These are phyloP conservation scores for Candida oleophila DNA, from an alignment of 805 yeast genomes.

Conservation along the genomic window DNA sequence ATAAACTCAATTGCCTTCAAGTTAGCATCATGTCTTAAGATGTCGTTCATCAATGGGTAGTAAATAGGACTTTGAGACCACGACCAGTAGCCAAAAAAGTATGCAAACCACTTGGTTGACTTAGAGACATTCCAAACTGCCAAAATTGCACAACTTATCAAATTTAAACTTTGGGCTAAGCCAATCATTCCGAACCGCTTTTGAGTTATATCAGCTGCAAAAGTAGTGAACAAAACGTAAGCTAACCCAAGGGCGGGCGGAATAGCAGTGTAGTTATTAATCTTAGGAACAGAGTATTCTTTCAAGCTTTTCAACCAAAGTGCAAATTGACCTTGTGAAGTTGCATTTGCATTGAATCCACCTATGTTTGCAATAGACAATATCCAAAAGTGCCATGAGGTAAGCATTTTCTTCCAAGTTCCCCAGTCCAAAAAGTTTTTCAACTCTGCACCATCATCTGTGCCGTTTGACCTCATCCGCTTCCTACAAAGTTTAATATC, in stretches of 20 bases:
- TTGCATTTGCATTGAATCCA: constrained; percentile 31
- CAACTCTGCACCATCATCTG: constrained; percentile 17
- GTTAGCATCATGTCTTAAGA: constrained; percentile 19
- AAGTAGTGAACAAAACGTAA: constrained; percentile 44
- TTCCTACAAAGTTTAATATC: constrained; percentile 54
- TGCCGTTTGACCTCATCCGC: constrained; percentile 19
- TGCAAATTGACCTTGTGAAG: constrained; percentile 29
- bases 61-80: constrained; percentile 22
- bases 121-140: constrained; percentile 21
- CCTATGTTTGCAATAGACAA: constrained; percentile 23
- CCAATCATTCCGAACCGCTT: constrained; percentile 19
- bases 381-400: constrained; percentile 33
- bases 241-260: constrained; percentile 62
- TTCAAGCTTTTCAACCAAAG: constrained; percentile 29
- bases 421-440: constrained; percentile 22
- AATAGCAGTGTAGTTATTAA: constrained; percentile 51
- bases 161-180: constrained; percentile 18
- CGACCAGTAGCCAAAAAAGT: constrained; percentile 16
- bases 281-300: constrained; percentile 40
- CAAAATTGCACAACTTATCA: constrained; percentile 15
- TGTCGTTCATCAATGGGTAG: constrained; percentile 18
- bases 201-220: constrained; percentile 50
- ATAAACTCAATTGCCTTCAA: constrained; percentile 20
- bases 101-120: constrained; percentile 21
- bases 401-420: constrained; percentile 25